phyloP scores from a whole-genome alignment of 371 early-diverging fungal genomes.

The Cladochytrium tenue region DNA sequence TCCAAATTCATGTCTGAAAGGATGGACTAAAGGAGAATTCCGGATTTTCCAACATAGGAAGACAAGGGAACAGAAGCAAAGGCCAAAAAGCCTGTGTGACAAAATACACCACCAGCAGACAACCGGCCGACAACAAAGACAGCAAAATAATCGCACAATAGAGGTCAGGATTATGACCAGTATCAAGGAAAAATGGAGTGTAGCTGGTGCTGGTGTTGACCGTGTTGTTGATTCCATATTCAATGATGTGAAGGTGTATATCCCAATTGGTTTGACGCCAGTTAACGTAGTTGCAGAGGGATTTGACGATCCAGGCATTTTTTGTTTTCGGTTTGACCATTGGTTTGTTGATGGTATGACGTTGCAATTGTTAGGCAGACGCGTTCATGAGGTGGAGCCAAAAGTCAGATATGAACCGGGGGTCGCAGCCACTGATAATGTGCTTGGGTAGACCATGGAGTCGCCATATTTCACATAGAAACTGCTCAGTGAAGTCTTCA shows the following conservation, averaged over 20 bases:
- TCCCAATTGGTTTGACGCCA: constrained; percentile 22
- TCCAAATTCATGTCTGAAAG: constrained; percentile 7
- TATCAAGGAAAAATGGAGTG: constrained; percentile 27
- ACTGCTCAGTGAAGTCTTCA: background rate
- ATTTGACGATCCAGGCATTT: constrained; percentile 12
- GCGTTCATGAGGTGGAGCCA: constrained; percentile 12
- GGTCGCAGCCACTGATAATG: background rate
- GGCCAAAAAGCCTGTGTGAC: background rate
- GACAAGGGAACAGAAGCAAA: background rate
- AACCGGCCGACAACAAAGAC: no score
- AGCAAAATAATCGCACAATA: constrained; percentile 7
- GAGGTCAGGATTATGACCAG: constrained; percentile 16
- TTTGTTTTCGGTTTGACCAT: constrained; percentile 54
- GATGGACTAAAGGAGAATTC: no score
- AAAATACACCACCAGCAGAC: no score
- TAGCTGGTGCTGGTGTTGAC: constrained; percentile 19
- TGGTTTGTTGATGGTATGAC: constrained; percentile 52
- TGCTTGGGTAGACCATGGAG: background rate
- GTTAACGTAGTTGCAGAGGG: constrained; percentile 12
- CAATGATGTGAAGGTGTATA: constrained; percentile 18
- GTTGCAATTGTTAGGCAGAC: constrained; percentile 41
- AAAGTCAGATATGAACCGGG: background rate
- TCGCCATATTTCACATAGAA: background rate
- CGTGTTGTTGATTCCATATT: constrained; percentile 28
- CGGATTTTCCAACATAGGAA: constrained; percentile 9